phyloP scores from a whole-genome alignment of 1,284 basidiomycete genomes.

The Sporisorium exsertum region DNA sequence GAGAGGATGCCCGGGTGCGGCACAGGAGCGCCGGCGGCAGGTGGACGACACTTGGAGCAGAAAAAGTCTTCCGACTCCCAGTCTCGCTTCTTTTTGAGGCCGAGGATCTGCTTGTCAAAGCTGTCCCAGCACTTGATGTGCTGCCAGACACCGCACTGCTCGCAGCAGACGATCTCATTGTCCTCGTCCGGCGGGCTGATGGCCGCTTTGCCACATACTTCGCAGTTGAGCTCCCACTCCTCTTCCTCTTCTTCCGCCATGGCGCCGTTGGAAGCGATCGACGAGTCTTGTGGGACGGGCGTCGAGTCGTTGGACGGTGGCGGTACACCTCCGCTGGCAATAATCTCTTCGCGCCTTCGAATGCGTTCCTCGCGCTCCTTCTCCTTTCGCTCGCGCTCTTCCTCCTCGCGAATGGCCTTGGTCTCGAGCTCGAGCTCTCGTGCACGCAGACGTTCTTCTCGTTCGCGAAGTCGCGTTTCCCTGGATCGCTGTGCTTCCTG shows the following conservation, averaged over 20 bases:
- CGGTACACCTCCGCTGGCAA: slow-evolving; percentile 70
- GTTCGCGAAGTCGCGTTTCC: slow-evolving; percentile 69
- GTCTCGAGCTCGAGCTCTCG: slow-evolving; percentile 67
- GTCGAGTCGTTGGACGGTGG: slow-evolving; percentile 45
- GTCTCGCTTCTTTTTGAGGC: slow-evolving; percentile 46
- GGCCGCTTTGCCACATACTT: slow-evolving; percentile 79
- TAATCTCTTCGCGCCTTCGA: slow-evolving; percentile 75
- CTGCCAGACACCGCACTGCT: slow-evolving; percentile 79
- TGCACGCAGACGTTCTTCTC: slow-evolving; percentile 70
- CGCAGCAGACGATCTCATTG: slow-evolving; percentile 81
- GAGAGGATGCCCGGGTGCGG: slow-evolving; percentile 35
- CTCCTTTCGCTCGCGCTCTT: slow-evolving; percentile 54
- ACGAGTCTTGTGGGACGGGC: slow-evolving; percentile 18
- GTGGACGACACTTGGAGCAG: slow-evolving; percentile 57
- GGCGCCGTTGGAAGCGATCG: slow-evolving; percentile 6
- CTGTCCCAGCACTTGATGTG: slow-evolving; percentile 68
- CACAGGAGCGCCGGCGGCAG: slow-evolving; percentile 29
- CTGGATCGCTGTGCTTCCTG: slow-evolving; percentile 70
- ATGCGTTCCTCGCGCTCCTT: slow-evolving; percentile 72
- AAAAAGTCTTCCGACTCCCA: slow-evolving; percentile 61
- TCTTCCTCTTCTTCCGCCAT: slow-evolving; percentile 70
- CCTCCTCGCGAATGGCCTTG: slow-evolving; percentile 54
- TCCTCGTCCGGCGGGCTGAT: slow-evolving; percentile 78
- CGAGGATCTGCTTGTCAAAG: slow-evolving; percentile 55
- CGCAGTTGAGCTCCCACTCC: slow-evolving; percentile 86